A percentile compares a stretch with the other conserved stretches of the same genome.
Conservation (phyloP, 2,329 filamentous ascomycete genomes). For the Periconia sp. region DNA sequence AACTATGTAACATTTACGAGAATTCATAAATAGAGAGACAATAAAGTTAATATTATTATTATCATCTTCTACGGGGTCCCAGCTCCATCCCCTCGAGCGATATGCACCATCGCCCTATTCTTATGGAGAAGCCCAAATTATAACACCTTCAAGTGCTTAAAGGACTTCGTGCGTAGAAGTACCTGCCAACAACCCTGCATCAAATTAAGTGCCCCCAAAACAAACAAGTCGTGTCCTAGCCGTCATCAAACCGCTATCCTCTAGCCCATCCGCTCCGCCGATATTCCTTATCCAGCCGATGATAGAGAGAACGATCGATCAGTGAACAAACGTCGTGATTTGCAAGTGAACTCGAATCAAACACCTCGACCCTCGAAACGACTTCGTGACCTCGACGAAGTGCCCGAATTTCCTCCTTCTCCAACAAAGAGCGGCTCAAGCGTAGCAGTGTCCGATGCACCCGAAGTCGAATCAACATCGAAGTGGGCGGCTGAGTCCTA, state of each 20-base stretch:
- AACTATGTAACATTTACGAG: not conserved
- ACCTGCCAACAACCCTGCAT: no score
- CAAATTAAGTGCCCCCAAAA: no score
- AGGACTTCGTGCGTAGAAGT: no score
- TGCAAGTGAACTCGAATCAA: constrained; percentile 3
- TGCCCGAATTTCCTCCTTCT: constrained; percentile 4
- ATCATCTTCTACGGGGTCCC: no score
- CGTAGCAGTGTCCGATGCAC: constrained; percentile 11
- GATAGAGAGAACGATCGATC: constrained; percentile 3
- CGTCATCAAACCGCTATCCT: not conserved
- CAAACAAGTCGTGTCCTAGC: constrained; percentile 1
- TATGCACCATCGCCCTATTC: no score
- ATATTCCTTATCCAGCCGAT: not conserved
- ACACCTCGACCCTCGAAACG: constrained; percentile 13
- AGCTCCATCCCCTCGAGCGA: no score
- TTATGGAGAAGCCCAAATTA: not conserved
- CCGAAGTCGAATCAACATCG: constrained; percentile 14
- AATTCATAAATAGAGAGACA: not conserved
- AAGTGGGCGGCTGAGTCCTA: constrained; percentile 13
- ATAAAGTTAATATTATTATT: no score
- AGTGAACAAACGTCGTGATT: constrained; percentile 2
- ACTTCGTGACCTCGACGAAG: constrained; percentile 10
- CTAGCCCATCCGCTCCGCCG: constrained; percentile 1
- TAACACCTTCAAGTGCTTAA: not conserved
- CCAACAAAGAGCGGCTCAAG: constrained; percentile 11